Percentiles rank a stretch among this genome's conserved stretches.
Conservation (phyloP, 306 rosid species). For the Quercus cerris region DNA sequence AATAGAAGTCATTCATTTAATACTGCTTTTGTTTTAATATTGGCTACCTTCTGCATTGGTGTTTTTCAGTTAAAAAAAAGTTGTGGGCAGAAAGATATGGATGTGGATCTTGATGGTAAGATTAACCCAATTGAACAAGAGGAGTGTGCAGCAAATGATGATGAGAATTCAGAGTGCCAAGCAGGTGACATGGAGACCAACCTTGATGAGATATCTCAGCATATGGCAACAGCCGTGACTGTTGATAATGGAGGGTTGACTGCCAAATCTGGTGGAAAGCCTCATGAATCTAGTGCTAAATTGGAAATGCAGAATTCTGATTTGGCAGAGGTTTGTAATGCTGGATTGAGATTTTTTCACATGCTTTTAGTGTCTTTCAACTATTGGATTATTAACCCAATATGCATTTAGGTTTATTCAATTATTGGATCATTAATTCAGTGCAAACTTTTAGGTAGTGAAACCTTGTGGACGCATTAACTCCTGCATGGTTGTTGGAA, state of each 20-base stretch:
- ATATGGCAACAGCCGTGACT: conserved; percentile 50
- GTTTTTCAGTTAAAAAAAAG: conserved; percentile 57
- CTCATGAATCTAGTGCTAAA: conserved; percentile 38
- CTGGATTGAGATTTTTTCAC: conserved; percentile 22
- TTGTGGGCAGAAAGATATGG: conserved; percentile 42
- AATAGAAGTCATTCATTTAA: conserved; percentile 14
- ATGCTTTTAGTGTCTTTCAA: conserved; percentile 14
- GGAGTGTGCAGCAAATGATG: conserved; percentile 37
- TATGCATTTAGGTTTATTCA: conserved; percentile 21
- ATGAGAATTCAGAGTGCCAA: conserved; percentile 40
- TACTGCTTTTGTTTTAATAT: conserved; percentile 15
- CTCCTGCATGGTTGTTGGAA: conserved; percentile 84
- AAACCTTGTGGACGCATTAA: conserved; percentile 99
- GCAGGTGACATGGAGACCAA: conserved; percentile 35
- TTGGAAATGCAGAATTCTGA: conserved; percentile 40
- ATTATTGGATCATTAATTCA: conserved; percentile 20
- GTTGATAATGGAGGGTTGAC: conserved; percentile 40
- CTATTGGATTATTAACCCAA: conserved; percentile 22
- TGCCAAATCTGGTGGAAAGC: conserved; percentile 42
- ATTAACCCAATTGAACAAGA: conserved; percentile 35
- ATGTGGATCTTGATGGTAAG: conserved; percentile 34
- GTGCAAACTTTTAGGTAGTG: conserved; percentile 52
- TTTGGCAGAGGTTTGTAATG: conserved; percentile 69
- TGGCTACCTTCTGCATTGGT: conserved; percentile 14
- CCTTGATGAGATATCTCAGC: conserved; percentile 58